Conservation (phyloP, 2,329 filamentous ascomycete species). For the Arthrobotrys entomopaga region DNA sequence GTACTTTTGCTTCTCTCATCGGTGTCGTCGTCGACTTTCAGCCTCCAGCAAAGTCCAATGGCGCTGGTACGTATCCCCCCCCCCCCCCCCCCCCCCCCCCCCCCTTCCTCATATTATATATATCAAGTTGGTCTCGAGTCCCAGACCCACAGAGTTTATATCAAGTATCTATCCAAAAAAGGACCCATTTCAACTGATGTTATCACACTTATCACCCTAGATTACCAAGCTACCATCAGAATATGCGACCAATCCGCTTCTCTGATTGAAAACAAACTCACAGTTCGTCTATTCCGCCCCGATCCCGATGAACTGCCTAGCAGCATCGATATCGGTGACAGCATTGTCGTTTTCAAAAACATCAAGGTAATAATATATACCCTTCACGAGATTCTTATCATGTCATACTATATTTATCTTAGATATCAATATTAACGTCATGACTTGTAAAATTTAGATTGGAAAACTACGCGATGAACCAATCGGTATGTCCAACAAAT, state of each 20-base stretch:
- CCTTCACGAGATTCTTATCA: neutral
- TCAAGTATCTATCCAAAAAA: no score
- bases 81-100: no score
- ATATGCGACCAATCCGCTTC: slow-evolving; percentile 45
- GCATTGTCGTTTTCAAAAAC: slow-evolving; percentile 27
- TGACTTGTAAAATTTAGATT: slow-evolving; percentile 17
- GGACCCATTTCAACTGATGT: no score
- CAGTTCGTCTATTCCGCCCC: slow-evolving; percentile 30
- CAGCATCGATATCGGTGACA: slow-evolving; percentile 18
- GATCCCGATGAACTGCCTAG: slow-evolving; percentile 24
- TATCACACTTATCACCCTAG: no score
- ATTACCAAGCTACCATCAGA: slow-evolving; percentile 29
- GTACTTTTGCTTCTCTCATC: slow-evolving; percentile 20
- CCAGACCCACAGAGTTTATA: no score
- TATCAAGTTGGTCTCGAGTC: no score
- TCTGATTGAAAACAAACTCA: slow-evolving; percentile 12
- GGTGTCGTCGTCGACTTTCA: slow-evolving; percentile 29
- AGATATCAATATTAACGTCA: no score
- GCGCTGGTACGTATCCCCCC: slow-evolving; percentile 16
- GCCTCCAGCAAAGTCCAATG: slow-evolving; percentile 24
- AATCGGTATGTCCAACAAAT: slow-evolving; percentile 35
- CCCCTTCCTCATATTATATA: no score
- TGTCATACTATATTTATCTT: no score
- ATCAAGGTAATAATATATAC: slow-evolving; percentile 28
- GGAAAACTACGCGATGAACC: slow-evolving; percentile 1